A percentile compares a stretch with the other conserved stretches of the same genome.
These are phyloP conservation scores for Ambrosia hybrid DNA, from an alignment of 140 eudicot species.

Conservation along the genomic window DNA sequence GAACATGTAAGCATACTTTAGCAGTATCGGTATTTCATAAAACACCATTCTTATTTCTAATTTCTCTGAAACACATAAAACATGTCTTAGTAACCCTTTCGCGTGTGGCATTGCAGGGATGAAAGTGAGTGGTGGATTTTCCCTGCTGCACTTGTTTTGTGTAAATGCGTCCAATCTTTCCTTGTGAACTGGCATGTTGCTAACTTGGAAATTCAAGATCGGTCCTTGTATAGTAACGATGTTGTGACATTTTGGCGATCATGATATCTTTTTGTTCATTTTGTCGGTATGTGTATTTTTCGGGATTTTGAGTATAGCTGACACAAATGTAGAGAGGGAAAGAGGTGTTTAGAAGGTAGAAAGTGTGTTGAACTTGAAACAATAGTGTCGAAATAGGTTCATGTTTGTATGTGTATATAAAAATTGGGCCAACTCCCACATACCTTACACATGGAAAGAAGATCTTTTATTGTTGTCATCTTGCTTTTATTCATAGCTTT, in stretches of 20 bases:
- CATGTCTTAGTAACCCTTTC: background rate
- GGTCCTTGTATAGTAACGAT: slow-evolving; percentile 83
- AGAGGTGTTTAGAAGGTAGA: slow-evolving; percentile 26
- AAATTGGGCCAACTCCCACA: slow-evolving; percentile 32
- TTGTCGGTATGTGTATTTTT: slow-evolving; percentile 17
- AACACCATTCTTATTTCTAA: background rate
- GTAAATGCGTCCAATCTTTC: slow-evolving; percentile 85
- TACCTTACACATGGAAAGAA: slow-evolving; percentile 27
- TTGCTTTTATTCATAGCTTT: background rate
- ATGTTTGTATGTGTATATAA: slow-evolving; percentile 30
- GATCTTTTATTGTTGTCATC: slow-evolving; percentile 20
- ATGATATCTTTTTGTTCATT: slow-evolving; percentile 26
- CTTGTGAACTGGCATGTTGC: slow-evolving; percentile 97
- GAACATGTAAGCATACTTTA: slow-evolving; percentile 70
- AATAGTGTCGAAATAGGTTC: slow-evolving; percentile 19
- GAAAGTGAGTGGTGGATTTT: slow-evolving; percentile 99
- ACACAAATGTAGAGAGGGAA: slow-evolving; percentile 34
- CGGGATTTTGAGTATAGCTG: slow-evolving; percentile 25
- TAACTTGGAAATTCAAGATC: slow-evolving; percentile 96
- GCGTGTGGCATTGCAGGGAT: slow-evolving; percentile 59
- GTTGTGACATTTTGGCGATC: slow-evolving; percentile 89
- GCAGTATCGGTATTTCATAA: background rate
- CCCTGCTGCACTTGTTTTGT: slow-evolving; percentile 72
- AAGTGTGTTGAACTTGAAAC: slow-evolving; percentile 24
- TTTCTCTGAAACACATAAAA: background rate